Conservation (phyloP, 2,329 filamentous ascomycete species). For the Metarhizium guizhouense region DNA sequence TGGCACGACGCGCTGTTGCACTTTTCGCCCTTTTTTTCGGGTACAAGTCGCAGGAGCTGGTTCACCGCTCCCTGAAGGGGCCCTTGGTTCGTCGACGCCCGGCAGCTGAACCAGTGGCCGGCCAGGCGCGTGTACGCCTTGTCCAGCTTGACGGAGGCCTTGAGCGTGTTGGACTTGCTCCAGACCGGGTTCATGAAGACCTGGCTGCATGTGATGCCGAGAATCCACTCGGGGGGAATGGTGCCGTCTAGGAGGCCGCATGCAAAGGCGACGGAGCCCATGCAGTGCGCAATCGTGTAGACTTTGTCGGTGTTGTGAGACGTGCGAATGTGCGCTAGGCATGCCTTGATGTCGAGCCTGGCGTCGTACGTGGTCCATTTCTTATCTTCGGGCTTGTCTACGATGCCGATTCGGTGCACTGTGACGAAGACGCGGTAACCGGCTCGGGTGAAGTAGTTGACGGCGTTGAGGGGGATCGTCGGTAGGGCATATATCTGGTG, state of each 20-base stretch:
- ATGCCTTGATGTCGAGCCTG: slow-evolving; percentile 49
- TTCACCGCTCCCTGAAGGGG: slow-evolving; percentile 42
- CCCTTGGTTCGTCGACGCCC: slow-evolving; percentile 31
- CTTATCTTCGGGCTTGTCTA: slow-evolving; percentile 35
- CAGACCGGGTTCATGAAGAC: slow-evolving; percentile 57
- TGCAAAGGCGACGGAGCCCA: slow-evolving; percentile 51
- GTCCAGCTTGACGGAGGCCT: slow-evolving; percentile 43
- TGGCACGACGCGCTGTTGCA: slow-evolving; percentile 56
- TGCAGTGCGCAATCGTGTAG: slow-evolving; percentile 54
- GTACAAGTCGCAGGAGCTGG: slow-evolving; percentile 49
- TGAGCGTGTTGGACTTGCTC: slow-evolving; percentile 45
- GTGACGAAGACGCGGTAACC: slow-evolving; percentile 52
- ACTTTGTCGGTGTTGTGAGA: slow-evolving; percentile 28
- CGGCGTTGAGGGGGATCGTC: slow-evolving; percentile 53
- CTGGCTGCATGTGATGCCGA: slow-evolving; percentile 49
- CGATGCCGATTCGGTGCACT: slow-evolving; percentile 48
- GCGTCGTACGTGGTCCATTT: slow-evolving; percentile 52
- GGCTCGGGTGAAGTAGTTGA: slow-evolving; percentile 52
- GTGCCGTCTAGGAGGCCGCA: slow-evolving; percentile 53
- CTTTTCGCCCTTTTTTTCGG: slow-evolving; percentile 43
- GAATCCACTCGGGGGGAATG: slow-evolving; percentile 47
- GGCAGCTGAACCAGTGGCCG: slow-evolving; percentile 48
- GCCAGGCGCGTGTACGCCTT: slow-evolving; percentile 35
- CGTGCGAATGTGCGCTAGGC: slow-evolving; percentile 41
- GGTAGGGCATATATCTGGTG: slow-evolving; percentile 55